Base-by-base conservation (phyloP, 805 yeast genomes). In the Starmerella stigmatis region DNA sequence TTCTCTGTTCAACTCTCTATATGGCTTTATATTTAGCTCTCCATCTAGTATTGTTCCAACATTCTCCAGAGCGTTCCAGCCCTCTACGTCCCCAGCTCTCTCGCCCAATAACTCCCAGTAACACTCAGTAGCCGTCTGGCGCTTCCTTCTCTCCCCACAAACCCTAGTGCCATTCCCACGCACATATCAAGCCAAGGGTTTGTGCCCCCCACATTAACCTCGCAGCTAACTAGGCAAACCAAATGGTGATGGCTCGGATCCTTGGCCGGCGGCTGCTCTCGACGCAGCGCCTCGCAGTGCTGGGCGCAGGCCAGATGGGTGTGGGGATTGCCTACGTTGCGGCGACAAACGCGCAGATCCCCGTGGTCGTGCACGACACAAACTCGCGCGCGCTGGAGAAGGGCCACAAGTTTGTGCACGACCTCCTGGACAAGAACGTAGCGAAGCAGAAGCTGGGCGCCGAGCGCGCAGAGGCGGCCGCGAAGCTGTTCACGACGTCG, bases 291-390 rank as follows among this genome's bases (percentile, higher is more conserved):
- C 44, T 50, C 11, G 32, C 53, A 6, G 51, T 52, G 16, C 57
- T 67, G 33, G 71, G 71, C 21, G 65, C 70, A 2, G 71, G 71
- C 45, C 71, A 68, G 50, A 67, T 67, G 71, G 70, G 71, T 23
- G 61, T 64, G 0, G 71, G 71, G 12, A 67, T 67, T 35, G 72
- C 71, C 29, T 59, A 63, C 29, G 70, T 64, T 3, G 69, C 71
- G 4, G 64, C 70, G 31, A 58, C 63, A 13, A 60, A 59, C 41
- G 67, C 68, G 32, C 58, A 61, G 25, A 56, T 64, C 12, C 57
- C 61, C 17, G 71, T 67, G 12, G 53, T 57, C 21, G 48, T 67
- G 27, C 48, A 65, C 22, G 71, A 67, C 52, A 55, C 46, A 39
- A 59, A 63, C 30, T 55, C 56, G 42, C 52, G 40, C 20, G 56